phyloP scores from a whole-genome alignment of 208 protist genomes.

The Angomonas deanei region DNA sequence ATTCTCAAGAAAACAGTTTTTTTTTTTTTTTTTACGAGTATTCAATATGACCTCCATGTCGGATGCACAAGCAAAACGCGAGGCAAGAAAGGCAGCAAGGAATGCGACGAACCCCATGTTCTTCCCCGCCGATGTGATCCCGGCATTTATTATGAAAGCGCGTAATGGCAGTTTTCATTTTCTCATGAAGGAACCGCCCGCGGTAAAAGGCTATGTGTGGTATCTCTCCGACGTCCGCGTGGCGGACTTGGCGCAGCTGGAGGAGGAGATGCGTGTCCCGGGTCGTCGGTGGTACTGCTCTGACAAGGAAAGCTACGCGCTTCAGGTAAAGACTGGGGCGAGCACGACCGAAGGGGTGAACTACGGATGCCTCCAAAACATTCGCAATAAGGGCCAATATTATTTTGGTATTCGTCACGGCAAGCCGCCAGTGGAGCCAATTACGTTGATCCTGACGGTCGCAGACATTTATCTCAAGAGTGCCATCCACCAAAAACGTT shows the following conservation, averaged over 20 bases:
- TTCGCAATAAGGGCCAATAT: constrained; percentile 26
- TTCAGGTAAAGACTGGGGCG: constrained; percentile 46
- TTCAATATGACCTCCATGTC: neutral
- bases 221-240: constrained; percentile 57
- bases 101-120: constrained; percentile 28
- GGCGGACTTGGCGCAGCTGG: constrained; percentile 28
- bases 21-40: neutral
- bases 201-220: constrained; percentile 55
- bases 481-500: constrained; percentile 59
- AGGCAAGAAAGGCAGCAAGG: constrained; percentile 1
- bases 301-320: constrained; percentile 39
- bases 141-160: constrained; percentile 57
- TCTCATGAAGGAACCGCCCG: constrained; percentile 41
- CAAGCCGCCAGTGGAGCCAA: constrained; percentile 36
- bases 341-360: constrained; percentile 49
- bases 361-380: constrained; percentile 66
- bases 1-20: too few species aligned
- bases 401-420: constrained; percentile 59
- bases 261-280: constrained; percentile 52
- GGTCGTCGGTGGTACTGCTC: constrained; percentile 69
- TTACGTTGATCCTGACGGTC: constrained; percentile 66
- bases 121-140: constrained; percentile 34
- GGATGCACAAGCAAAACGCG: neutral
- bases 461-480: constrained; percentile 80
- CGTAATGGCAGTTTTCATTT: constrained; percentile 69